Base-by-base conservation (phyloP, 2,329 filamentous ascomycete species). In the Trichoderma sp. region DNA sequence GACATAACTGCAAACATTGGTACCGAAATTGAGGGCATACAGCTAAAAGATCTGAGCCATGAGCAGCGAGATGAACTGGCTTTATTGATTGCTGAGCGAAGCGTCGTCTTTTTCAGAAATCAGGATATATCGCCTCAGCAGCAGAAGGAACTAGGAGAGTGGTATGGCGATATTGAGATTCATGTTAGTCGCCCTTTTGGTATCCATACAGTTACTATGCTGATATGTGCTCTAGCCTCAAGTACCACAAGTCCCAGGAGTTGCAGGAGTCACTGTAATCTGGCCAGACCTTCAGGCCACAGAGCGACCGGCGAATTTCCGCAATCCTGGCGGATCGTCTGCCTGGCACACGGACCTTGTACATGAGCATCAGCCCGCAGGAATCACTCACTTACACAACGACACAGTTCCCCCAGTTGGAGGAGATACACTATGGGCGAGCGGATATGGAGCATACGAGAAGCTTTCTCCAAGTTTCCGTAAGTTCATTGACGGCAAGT, bases 351-450 rank as follows among this genome's bases (percentile, higher is more conserved):
- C 86, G 8, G 90, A 92, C 74, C 84, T 92, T 0, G 90, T 92
- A 0, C 89, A 92, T 73, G 90, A 93, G 76, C 82, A 83, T 40
- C 89, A 92, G 68, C 90, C 91, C 1, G 89, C 91, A 0, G 90
- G 89, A 6, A 87, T 92, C 65, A 92, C 90, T 0, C 89, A 91
- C 75, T 81, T 92, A 6, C 89, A 91, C 79, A 91, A 91, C 67
- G 89, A 91, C 75, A 89, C 88, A 0, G 82, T 92, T 0, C 89
- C 89, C 0, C 83, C 82, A 0, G 76, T 88, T 0, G 91, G 91
- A 1, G 91, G 91, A 13, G 91, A 93, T 76, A 92, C 91, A 0
- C 84, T 92, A 0, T 93, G 91, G 90, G 88, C 90, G 0, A 88
- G 85, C 69, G 89, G 90, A 1, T 92, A 92, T 75, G 82, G 87